Percentiles rank a stretch among this genome's conserved stretches.
Conservation (phyloP, 2,329 filamentous ascomycete genomes). For the Xylariaceae sp. region DNA sequence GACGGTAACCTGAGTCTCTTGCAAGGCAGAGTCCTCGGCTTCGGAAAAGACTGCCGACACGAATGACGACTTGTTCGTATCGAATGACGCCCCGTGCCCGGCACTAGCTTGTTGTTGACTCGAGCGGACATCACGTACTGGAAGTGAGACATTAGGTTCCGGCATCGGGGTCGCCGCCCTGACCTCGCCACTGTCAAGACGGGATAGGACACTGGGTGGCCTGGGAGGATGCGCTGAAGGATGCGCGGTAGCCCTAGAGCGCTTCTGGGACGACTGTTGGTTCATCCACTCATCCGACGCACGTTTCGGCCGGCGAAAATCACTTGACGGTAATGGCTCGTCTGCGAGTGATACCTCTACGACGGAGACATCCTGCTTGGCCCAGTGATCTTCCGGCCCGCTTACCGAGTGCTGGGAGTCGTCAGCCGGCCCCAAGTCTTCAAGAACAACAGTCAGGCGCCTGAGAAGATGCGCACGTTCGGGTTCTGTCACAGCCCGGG, state of each 20-base stretch:
- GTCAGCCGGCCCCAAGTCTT: slow-evolving; percentile 15
- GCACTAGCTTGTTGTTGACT: slow-evolving; percentile 10
- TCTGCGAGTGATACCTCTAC: slow-evolving; percentile 8
- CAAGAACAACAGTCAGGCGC: slow-evolving; percentile 20
- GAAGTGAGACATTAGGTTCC: slow-evolving; percentile 9
- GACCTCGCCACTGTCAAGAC: slow-evolving; percentile 21
- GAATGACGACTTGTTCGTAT: slow-evolving; percentile 31
- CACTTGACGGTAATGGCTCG: slow-evolving; percentile 15
- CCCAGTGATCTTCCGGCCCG: slow-evolving; percentile 1
- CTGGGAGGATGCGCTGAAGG: slow-evolving; percentile 9
- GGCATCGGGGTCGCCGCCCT: slow-evolving; percentile 19
- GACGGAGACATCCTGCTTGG: background rate
- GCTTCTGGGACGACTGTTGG: slow-evolving; percentile 19
- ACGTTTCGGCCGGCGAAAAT: slow-evolving; percentile 21
- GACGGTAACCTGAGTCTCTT: slow-evolving; percentile 33
- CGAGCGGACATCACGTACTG: slow-evolving; percentile 3
- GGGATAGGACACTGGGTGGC: slow-evolving; percentile 20
- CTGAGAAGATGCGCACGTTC: slow-evolving; percentile 22
- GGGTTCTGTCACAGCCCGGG: slow-evolving; percentile 22
- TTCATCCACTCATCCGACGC: slow-evolving; percentile 20
- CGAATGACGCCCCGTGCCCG: slow-evolving; percentile 23
- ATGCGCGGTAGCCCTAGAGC: too few species aligned
- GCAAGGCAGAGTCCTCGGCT: slow-evolving; percentile 16
- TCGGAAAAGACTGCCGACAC: slow-evolving; percentile 32
- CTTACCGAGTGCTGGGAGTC: slow-evolving; percentile 7